Percentiles rank a stretch among this genome's conserved stretches.
phyloP scores from a whole-genome alignment of 1,284 basidiomycete genomes.

The Pterulicium gracile region DNA sequence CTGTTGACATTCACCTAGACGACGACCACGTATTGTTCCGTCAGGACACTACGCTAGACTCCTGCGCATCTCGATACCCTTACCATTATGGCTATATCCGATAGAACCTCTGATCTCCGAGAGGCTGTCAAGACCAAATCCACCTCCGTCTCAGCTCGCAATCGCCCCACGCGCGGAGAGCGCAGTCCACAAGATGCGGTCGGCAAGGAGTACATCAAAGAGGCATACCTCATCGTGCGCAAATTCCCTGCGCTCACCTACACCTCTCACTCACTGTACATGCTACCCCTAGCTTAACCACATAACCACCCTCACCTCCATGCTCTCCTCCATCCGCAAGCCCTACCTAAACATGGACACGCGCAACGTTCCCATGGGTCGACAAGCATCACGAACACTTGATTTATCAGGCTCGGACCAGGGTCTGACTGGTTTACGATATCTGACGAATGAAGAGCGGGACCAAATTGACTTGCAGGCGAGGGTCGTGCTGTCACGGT shows the following conservation, averaged over 20 bases:
- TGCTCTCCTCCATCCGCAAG: constrained; percentile 60
- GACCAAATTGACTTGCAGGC: constrained; percentile 89
- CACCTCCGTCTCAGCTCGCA: not conserved
- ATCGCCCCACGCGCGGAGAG: not conserved
- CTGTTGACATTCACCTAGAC: too few relatives aligned
- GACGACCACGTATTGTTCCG: too few relatives aligned
- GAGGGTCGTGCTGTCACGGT: constrained; percentile 69
- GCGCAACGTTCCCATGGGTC: constrained; percentile 34
- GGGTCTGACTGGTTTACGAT: constrained; percentile 56
- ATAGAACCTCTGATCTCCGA: not conserved
- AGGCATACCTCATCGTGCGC: constrained; percentile 1
- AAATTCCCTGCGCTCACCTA: not conserved
- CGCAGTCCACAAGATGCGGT: not conserved
- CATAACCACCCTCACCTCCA: constrained; percentile 56
- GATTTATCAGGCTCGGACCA: constrained; percentile 43
- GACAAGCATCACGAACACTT: constrained; percentile 39
- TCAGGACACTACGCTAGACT: too few relatives aligned
- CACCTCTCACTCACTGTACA: not conserved
- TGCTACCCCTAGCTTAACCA: not conserved
- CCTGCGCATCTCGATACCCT: too few relatives aligned
- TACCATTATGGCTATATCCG: not conserved
- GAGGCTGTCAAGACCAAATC: not conserved
- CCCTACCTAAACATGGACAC: constrained; percentile 73
- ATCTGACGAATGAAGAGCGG: constrained; percentile 75
- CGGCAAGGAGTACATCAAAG: constrained; percentile 1